Percentiles rank a stretch among this genome's conserved stretches.
phyloP scores from a whole-genome alignment of 192 early-diverging fungal genomes.

The Lunasporangiospora selenospora region DNA sequence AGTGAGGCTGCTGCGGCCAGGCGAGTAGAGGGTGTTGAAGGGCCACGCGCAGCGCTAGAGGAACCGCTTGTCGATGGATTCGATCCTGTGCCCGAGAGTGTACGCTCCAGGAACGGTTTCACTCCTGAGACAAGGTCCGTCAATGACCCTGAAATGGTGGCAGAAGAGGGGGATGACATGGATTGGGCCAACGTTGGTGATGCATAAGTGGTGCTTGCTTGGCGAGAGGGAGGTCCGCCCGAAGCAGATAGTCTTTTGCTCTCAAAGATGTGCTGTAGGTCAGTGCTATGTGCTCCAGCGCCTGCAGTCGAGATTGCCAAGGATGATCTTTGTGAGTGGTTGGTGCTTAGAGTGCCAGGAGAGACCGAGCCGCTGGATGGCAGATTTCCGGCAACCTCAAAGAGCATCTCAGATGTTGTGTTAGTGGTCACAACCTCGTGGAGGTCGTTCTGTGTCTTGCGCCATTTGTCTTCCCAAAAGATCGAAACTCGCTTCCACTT shows the following conservation, averaged over 20 bases:
- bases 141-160: constrained; percentile 19
- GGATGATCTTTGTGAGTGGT: too few species aligned
- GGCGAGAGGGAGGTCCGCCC: background rate
- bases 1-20: constrained; percentile 16
- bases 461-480: constrained; percentile 46
- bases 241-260: constrained; percentile 18
- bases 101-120: constrained; percentile 33
- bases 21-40: constrained; percentile 16
- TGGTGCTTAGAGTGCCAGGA: too few species aligned
- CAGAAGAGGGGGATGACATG: background rate
- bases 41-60: too few species aligned
- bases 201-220: constrained; percentile 3
- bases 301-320: constrained; percentile 20
- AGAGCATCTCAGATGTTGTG: constrained; percentile 21
- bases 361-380: too few species aligned
- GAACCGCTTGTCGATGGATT: too few species aligned
- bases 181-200: constrained; percentile 14
- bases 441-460: constrained; percentile 36
- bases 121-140: constrained; percentile 33
- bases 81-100: constrained; percentile 12
- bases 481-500: constrained; percentile 40
- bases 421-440: constrained; percentile 29
- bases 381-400: too few species aligned
- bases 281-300: background rate
- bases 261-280: constrained; percentile 35